phyloP scores from a whole-genome alignment of 2,329 filamentous ascomycete genomes.

The Lachnum nothofagi region DNA sequence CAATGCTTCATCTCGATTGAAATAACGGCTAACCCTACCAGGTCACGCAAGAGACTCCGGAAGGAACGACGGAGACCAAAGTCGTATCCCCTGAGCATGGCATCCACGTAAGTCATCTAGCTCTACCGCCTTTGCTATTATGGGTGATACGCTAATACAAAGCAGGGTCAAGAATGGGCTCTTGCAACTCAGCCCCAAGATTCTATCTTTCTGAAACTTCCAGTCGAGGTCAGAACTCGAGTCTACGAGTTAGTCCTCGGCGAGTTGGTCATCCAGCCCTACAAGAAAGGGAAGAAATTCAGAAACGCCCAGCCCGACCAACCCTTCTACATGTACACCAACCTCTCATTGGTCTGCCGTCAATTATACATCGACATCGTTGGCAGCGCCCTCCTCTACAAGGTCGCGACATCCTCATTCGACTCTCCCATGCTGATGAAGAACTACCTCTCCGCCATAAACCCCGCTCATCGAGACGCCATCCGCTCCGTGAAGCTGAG shows the following conservation, averaged over 20 bases:
- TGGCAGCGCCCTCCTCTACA: constrained; percentile 12
- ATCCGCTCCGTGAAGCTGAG: not conserved
- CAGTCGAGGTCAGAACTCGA: constrained; percentile 6
- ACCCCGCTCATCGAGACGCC: constrained; percentile 8
- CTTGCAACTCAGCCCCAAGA: constrained; percentile 6
- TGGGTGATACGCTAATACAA: constrained; percentile 1
- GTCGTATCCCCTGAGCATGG: constrained; percentile 11
- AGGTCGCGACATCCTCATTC: constrained; percentile 2
- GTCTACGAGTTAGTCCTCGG: constrained; percentile 8
- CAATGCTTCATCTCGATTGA: not conserved
- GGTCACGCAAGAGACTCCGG: not conserved
- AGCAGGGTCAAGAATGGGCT: constrained; percentile 12
- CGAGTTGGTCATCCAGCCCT: not conserved
- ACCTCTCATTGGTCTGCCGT: constrained; percentile 9
- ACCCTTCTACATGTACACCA: not conserved
- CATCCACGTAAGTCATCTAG: constrained; percentile 14
- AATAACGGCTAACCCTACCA: not conserved
- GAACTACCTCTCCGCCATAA: constrained; percentile 11
- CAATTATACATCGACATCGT: constrained; percentile 15
- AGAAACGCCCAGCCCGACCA: not conserved
- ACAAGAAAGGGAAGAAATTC: constrained; percentile 1
- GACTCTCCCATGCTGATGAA: not conserved
- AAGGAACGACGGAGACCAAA: not conserved
- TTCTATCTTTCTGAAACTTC: constrained; percentile 2
- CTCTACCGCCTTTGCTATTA: not conserved